phyloP scores from a whole-genome alignment of 2,329 filamentous ascomycete species.

The Chaetomium strumarium region DNA sequence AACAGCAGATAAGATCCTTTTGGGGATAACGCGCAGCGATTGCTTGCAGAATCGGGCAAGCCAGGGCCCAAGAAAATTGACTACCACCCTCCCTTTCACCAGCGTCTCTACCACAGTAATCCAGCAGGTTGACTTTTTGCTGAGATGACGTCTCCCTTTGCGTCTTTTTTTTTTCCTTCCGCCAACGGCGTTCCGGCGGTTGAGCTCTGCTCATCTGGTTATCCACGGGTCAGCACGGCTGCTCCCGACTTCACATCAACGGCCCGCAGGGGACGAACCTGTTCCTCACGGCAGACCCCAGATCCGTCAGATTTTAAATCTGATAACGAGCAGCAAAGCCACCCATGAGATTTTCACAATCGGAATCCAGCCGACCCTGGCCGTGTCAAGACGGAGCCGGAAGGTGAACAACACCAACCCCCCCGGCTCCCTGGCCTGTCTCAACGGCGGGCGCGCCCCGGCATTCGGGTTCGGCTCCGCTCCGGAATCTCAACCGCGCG shows the following conservation, averaged over 20 bases:
- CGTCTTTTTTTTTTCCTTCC: slow-evolving; percentile 9
- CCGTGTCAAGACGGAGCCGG: too few species aligned
- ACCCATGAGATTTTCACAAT: too few species aligned
- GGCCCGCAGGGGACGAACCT: not conserved
- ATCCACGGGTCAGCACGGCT: not conserved
- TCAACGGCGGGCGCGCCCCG: not conserved
- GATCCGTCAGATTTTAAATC: not conserved
- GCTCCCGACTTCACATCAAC: not conserved
- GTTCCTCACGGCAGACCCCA: too few species aligned
- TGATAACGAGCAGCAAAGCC: not conserved
- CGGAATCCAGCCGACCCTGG: too few species aligned
- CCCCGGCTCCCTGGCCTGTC: not conserved
- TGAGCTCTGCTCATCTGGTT: not conserved
- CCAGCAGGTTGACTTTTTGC: not conserved
- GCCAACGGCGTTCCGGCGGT: not conserved
- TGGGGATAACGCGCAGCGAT: not conserved
- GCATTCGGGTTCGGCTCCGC: not conserved
- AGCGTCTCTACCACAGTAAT: not conserved
- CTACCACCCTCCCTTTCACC: not conserved
- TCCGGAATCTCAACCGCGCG: not conserved
- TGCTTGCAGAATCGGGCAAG: not conserved
- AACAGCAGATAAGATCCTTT: slow-evolving; percentile 1
- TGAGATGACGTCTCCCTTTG: not conserved
- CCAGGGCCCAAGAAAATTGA: not conserved
- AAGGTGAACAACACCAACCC: too few species aligned